Conservation (phyloP, 192 early-diverging fungal species). For the Podila epigama region DNA sequence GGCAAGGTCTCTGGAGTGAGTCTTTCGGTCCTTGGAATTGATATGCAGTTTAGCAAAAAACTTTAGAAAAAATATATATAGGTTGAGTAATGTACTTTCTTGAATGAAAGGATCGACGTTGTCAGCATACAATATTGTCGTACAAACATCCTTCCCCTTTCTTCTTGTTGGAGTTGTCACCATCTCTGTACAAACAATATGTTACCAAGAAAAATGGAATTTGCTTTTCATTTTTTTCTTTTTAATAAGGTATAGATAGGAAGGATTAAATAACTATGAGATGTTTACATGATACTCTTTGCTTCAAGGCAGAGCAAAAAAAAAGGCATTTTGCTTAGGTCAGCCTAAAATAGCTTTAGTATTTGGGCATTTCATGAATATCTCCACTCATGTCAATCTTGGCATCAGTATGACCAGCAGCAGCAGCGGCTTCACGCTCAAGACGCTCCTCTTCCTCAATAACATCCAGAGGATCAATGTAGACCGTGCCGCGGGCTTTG, state of each 20-base stretch:
- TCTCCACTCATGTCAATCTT: constrained; percentile 1
- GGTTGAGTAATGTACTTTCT: too few relatives aligned
- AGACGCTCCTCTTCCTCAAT: constrained; percentile 11
- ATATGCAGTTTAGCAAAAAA: not conserved
- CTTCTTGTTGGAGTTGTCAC: too few relatives aligned
- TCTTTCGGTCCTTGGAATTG: not conserved
- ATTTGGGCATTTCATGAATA: not conserved
- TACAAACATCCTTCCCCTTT: too few relatives aligned
- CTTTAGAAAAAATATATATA: not conserved
- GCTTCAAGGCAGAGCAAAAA: not conserved
- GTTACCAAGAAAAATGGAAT: too few relatives aligned
- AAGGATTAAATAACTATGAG: too few relatives aligned
- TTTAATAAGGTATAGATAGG: too few relatives aligned
- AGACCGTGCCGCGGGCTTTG: not conserved
- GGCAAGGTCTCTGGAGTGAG: not conserved
- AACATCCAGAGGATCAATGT: constrained; percentile 7
- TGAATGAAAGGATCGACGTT: too few relatives aligned
- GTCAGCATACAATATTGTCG: too few relatives aligned
- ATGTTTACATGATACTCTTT: too few relatives aligned
- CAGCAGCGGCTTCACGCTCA: not conserved
- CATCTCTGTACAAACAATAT: too few relatives aligned
- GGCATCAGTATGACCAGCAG: not conserved
- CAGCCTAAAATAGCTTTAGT: too few relatives aligned
- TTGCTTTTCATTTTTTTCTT: too few relatives aligned
- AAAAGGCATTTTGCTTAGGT: not conserved